Conservation (phyloP, 2,329 filamentous ascomycete genomes). For the Periglandula ipomoeae region DNA sequence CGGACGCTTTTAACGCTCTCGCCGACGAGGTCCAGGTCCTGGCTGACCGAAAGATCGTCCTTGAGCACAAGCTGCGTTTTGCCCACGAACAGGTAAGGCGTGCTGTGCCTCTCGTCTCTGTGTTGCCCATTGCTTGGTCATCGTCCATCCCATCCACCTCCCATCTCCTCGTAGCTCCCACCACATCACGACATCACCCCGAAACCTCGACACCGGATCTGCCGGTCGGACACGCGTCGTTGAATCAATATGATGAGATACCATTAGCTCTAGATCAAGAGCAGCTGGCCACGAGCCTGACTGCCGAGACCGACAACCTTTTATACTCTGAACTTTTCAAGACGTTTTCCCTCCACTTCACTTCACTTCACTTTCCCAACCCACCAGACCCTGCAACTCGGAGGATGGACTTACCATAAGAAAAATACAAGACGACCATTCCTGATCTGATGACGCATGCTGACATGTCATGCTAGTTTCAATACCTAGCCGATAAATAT, state of each 20-base stretch:
- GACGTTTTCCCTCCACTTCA: slow-evolving; percentile 9
- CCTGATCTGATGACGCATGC: slow-evolving; percentile 1
- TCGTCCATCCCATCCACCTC: too few relatives aligned
- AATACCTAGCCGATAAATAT: slow-evolving; percentile 59
- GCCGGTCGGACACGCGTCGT: slow-evolving; percentile 7
- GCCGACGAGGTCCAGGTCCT: slow-evolving; percentile 56
- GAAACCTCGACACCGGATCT: slow-evolving; percentile 3
- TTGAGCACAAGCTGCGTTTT: slow-evolving; percentile 59
- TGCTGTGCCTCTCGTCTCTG: slow-evolving; percentile 6
- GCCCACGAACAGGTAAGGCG: slow-evolving; percentile 55
- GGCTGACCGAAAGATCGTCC: slow-evolving; percentile 53
- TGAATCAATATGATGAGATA: slow-evolving; percentile 29
- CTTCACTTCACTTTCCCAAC: neutral
- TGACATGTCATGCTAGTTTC: slow-evolving; percentile 39
- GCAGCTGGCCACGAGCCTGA: slow-evolving; percentile 39
- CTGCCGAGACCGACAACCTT: slow-evolving; percentile 50
- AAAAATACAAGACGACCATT: too few relatives aligned
- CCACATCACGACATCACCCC: slow-evolving; percentile 4
- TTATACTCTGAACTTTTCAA: slow-evolving; percentile 17
- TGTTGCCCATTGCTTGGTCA: neutral
- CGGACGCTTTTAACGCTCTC: slow-evolving; percentile 55
- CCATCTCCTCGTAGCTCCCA: slow-evolving; percentile 2
- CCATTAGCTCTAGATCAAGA: slow-evolving; percentile 81
- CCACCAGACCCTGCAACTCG: neutral
- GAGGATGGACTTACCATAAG: too few relatives aligned